Conservation (phyloP, 768 basidiomycete species). For the Leccinum obscurum region DNA sequence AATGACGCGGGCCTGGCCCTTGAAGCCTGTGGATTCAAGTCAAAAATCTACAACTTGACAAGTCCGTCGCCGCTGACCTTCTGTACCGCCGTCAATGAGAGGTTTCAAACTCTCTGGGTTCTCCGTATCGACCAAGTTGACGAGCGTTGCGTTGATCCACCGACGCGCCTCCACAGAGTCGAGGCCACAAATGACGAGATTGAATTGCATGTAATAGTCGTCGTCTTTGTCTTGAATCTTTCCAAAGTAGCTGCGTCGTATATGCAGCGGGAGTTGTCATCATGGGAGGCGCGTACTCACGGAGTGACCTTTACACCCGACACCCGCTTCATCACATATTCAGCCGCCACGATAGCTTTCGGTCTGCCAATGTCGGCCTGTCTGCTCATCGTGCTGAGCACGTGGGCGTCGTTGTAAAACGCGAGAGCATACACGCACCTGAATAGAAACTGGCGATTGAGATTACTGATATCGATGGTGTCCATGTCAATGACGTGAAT, state of each 20-base stretch:
- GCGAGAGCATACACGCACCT: constrained; percentile 49
- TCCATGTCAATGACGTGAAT: constrained; percentile 99
- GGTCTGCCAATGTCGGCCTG: constrained; percentile 90
- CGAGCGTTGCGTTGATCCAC: constrained; percentile 98
- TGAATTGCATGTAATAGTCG: constrained; percentile 95
- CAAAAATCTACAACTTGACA: background rate
- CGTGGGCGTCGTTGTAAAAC: background rate
- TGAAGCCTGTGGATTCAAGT: constrained; percentile 69
- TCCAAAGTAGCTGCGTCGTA: constrained; percentile 73
- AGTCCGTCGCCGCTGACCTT: constrained; percentile 55
- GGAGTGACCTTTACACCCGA: constrained; percentile 96
- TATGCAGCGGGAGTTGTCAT: constrained; percentile 8
- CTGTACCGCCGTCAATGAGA: constrained; percentile 97
- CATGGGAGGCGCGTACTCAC: constrained; percentile 49
- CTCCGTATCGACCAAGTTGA: constrained; percentile 91
- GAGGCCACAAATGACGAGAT: constrained; percentile 94
- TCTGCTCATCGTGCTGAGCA: constrained; percentile 39
- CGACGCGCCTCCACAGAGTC: constrained; percentile 96
- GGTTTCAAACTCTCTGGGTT: constrained; percentile 93
- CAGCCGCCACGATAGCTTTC: constrained; percentile 92
- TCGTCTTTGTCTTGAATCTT: constrained; percentile 99
- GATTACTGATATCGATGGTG: constrained; percentile 98
- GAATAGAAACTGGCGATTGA: constrained; percentile 98
- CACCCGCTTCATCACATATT: constrained; percentile 95
- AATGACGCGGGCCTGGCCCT: constrained; percentile 96